Evolutionary conservation across 495 filamentous ascomycete species (phyloP).

Genomic region (Delitschia confertaspora): DNA sequence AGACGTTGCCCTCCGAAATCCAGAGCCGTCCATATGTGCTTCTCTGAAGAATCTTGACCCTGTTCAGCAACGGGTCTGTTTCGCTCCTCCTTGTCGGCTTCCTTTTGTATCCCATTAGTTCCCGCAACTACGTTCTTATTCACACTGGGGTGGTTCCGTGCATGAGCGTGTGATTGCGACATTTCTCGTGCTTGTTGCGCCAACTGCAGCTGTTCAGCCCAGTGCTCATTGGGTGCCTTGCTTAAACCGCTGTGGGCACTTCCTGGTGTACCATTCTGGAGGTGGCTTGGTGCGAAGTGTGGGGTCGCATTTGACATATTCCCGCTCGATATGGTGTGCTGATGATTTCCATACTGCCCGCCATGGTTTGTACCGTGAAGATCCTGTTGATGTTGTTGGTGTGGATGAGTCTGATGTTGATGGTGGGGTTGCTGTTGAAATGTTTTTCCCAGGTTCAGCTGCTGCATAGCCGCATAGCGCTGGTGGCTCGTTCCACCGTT

Average conservation of each 20-base stretch:
- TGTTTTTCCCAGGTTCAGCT: constrained; percentile 59
- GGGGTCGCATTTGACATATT: constrained; percentile 65
- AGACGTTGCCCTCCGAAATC: constrained; percentile 92
- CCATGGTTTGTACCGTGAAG: constrained; percentile 50
- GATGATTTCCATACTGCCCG: constrained; percentile 49
- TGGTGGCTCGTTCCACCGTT: constrained; percentile 53
- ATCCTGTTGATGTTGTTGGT: constrained; percentile 69
- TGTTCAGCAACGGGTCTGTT: constrained; percentile 50
- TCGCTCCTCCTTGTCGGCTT: constrained; percentile 52
- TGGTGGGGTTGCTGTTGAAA: constrained; percentile 39
- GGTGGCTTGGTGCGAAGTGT: constrained; percentile 59
- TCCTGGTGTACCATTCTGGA: constrained; percentile 64
- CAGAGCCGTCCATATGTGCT: constrained; percentile 82
- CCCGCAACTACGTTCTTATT: constrained; percentile 45
- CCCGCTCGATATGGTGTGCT: constrained; percentile 71
- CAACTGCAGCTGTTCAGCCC: constrained; percentile 77
- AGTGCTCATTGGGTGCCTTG: constrained; percentile 68
- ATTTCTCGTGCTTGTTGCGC: constrained; percentile 61
- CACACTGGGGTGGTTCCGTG: constrained; percentile 44
- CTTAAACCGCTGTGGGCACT: constrained; percentile 49
- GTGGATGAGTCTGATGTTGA: constrained; percentile 48
- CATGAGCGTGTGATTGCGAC: constrained; percentile 57
- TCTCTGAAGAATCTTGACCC: constrained; percentile 35
- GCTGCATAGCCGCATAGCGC: constrained; percentile 54
- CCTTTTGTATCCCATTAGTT: constrained; percentile 55